Base-by-base conservation (phyloP, 2,329 filamentous ascomycete species). In the Exophiala sideris region DNA sequence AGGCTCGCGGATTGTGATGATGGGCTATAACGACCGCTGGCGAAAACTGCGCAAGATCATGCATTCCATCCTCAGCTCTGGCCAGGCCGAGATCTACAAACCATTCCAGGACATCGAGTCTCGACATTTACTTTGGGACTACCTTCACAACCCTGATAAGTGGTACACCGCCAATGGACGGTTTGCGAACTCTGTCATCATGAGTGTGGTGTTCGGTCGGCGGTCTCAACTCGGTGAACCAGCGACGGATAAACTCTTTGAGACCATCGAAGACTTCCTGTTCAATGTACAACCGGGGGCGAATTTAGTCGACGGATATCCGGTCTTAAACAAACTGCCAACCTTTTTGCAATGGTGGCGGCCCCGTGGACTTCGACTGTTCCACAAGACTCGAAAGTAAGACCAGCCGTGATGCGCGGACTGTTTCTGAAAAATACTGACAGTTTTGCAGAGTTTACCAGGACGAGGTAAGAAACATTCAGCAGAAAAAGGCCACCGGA, bases 161-260 rank as follows among this genome's bases (percentile, higher is more conserved):
- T 32, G 50, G 71, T 72, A 69, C 48, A 52, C 52, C 5, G 68
- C 73, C 52, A 67, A 74, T 51, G 71, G 69, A 54, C 68, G 70
- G 20, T 76, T 71, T 58, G 63, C 71, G 7, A 70, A 68, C 50
- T 67, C 68, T 0, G 66, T 74, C 7, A 61, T 74, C 7, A 63
- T 71, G 56, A 66, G 66, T 8, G 69, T 80, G 3, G 70, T 76
- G 3, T 80, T 79, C 58, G 77, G 78, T 0, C 74, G 77, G 52
- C 71, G 76, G 5, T 74, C 78, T 29, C 40, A 35, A 20, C 72
- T 49, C 3, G n/a, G 38, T 10, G 49, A 57, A 40, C 49, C 35
- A 11, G 14, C 68, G 52, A 62, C 66, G 3, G 60, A 52, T 3
- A 47, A 64, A 14, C 64, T 73, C 45, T 63, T 73, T 9, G 66